These are phyloP conservation scores for Hygrophorus russula DNA, from an alignment of 768 basidiomycete species.

Conservation along the genomic window DNA sequence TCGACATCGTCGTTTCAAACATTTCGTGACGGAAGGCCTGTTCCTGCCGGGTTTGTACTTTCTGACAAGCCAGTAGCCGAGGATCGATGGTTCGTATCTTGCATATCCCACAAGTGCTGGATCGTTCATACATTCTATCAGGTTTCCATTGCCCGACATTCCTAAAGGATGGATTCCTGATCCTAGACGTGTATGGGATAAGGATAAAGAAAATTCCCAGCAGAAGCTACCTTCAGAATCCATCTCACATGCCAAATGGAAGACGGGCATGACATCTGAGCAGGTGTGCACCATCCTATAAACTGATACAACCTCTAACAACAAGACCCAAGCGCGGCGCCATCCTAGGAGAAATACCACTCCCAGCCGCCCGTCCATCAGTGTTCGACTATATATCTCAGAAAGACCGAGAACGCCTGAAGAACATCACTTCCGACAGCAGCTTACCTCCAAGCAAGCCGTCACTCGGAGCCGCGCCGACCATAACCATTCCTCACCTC, in stretches of 20 bases:
- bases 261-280: conserved; percentile 50
- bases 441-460: conserved; percentile 16
- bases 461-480: conserved; percentile 17
- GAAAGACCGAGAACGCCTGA: conserved; percentile 81
- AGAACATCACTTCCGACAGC: conserved; percentile 36
- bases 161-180: conserved; percentile 81
- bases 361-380: conserved; percentile 61
- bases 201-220: conserved; percentile 37
- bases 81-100: conserved; percentile 47
- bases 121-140: conserved; percentile 15
- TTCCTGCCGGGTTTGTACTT: conserved; percentile 68
- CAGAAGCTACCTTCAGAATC: conserved; percentile 11
- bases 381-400: conserved; percentile 92
- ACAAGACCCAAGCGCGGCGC: conserved; percentile 52
- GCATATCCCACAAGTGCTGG: background rate
- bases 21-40: conserved; percentile 68
- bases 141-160: conserved; percentile 78
- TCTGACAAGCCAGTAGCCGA: conserved; percentile 57
- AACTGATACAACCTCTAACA: background rate
- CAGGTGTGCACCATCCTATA: conserved; percentile 33
- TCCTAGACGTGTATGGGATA: conserved; percentile 65
- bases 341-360: conserved; percentile 71
- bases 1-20: conserved; percentile 19
- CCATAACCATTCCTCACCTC: conserved; percentile 42
- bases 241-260: conserved; percentile 39